A percentile compares a stretch with the other conserved stretches of the same genome.
Conservation (phyloP, 148 eudicot genomes). For the Chenopodium suecicum region DNA sequence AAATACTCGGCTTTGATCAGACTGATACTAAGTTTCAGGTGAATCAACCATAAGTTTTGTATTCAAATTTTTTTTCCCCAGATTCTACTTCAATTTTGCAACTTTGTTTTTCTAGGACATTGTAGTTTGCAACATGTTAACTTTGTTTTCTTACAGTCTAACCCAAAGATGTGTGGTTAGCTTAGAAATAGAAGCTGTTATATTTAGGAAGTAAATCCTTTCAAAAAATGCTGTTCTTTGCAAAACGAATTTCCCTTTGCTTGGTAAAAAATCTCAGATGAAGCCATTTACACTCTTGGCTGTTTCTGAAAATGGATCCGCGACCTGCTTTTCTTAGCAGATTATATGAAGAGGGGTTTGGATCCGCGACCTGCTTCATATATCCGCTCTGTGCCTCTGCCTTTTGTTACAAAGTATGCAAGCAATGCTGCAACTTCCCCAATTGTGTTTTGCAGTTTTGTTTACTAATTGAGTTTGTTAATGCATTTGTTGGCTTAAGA, state of each 20-base stretch:
- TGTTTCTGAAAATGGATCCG: neutral
- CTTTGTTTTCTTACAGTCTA: neutral
- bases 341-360: neutral
- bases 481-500: neutral
- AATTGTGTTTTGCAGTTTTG: neutral
- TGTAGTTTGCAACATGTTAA: too few relatives aligned
- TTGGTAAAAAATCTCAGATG: too few relatives aligned
- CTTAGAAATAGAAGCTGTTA: neutral
- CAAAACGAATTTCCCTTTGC: neutral
- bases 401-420: too few relatives aligned
- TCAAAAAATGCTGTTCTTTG: neutral
- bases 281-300: neutral
- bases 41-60: neutral
- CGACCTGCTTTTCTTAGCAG: neutral
- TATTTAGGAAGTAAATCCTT: neutral
- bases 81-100: neutral
- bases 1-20: neutral
- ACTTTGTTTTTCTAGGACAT: neutral
- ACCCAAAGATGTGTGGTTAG: neutral
- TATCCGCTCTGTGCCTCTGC: too few relatives aligned
- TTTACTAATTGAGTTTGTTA: neutral
- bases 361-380: neutral
- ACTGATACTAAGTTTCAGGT: slow-evolving; percentile 1
- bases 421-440: too few relatives aligned
- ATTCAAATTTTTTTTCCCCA: neutral